phyloP scores from a whole-genome alignment of 257 asterid species.

The Buddleja alternifolia region DNA sequence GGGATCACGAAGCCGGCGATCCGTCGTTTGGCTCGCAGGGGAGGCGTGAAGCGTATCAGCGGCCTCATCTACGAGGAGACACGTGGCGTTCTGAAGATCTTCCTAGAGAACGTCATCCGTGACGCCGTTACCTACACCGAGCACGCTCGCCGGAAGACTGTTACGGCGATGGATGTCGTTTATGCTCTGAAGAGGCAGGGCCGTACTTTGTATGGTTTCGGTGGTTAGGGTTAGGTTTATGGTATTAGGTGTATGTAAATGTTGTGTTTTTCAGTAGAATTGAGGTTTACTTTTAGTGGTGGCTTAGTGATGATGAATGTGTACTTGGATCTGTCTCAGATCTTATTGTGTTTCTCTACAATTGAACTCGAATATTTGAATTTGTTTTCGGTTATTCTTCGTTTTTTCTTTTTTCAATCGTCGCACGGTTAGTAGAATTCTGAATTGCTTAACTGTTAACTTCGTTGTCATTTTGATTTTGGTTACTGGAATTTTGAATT shows the following conservation, averaged over 20 bases:
- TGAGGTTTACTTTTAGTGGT: not conserved
- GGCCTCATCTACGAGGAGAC: slow-evolving; percentile 59
- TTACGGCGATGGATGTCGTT: slow-evolving; percentile 59
- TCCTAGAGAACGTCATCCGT: slow-evolving; percentile 50
- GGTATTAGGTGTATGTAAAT: slow-evolving; percentile 32
- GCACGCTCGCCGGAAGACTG: slow-evolving; percentile 58
- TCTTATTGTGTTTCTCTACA: not conserved
- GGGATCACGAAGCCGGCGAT: slow-evolving; percentile 56
- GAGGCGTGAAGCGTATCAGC: slow-evolving; percentile 59
- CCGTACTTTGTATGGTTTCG: slow-evolving; percentile 50
- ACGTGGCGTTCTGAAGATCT: slow-evolving; percentile 54
- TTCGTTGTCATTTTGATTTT: no score
- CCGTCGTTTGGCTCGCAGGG: slow-evolving; percentile 53
- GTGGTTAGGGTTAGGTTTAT: slow-evolving; percentile 35
- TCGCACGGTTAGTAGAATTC: no score
- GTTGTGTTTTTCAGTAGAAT: not conserved
- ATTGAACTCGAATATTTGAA: slow-evolving; percentile 9
- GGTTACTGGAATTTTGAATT: no score
- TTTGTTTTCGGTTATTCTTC: not conserved
- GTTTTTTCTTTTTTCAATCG: not conserved
- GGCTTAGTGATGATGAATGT: no score
- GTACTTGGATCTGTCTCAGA: not conserved
- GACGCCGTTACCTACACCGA: slow-evolving; percentile 57
- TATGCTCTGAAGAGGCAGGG: slow-evolving; percentile 59
- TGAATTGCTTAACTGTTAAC: no score